Conservation (phyloP, 2,329 filamentous ascomycete species). For the Cercospora brassicicola region DNA sequence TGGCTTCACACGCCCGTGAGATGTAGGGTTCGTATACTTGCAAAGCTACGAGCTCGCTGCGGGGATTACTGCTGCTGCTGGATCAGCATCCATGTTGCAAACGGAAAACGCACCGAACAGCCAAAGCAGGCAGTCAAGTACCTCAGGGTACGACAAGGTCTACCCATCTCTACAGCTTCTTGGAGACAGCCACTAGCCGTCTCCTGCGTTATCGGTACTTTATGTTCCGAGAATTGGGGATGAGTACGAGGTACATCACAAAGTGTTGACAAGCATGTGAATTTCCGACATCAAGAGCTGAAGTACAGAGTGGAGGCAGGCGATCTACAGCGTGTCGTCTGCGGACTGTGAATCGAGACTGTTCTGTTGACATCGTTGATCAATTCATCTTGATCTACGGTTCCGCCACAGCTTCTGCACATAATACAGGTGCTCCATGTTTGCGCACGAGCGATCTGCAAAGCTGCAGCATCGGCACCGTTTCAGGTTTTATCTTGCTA, state of each 20-base stretch:
- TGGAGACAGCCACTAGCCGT: not conserved
- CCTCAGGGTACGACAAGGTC: not conserved
- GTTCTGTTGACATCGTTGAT: not conserved
- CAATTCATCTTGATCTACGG: not conserved
- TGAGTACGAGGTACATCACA: not conserved
- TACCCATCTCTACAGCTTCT: not conserved
- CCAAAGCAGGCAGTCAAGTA: slow-evolving; percentile 3
- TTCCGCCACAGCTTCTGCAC: slow-evolving; percentile 7
- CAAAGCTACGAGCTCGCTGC: not conserved
- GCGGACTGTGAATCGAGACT: not conserved
- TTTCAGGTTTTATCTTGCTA: not conserved
- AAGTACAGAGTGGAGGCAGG: not conserved
- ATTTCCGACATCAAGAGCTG: not conserved
- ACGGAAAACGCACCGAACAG: not conserved
- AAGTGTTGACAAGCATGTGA: not conserved
- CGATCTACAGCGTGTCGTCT: slow-evolving; percentile 4
- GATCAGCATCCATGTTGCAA: slow-evolving; percentile 1
- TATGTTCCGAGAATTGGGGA: not conserved
- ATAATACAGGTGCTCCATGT: not conserved
- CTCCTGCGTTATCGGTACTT: not conserved
- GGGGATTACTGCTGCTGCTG: not conserved
- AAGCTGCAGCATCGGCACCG: not conserved
- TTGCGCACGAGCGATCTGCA: slow-evolving; percentile 6
- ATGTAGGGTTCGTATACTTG: not conserved
- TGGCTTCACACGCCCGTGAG: not conserved